phyloP scores from a whole-genome alignment of 345 rosid genomes.

The Eucalyptus lansdowneana region DNA sequence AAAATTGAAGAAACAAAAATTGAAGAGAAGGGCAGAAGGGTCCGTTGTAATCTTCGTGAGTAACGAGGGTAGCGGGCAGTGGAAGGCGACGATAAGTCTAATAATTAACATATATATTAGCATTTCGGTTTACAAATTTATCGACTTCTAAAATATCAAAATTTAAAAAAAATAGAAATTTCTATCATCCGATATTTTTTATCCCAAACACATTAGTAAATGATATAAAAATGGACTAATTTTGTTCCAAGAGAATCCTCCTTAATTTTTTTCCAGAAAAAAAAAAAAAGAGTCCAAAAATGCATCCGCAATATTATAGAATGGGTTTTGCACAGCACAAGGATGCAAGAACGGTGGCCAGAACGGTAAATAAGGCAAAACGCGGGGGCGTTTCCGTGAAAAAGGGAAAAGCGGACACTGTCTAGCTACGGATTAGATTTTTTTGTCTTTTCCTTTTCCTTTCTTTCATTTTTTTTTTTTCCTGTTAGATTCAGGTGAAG shows the following conservation, averaged over 20 bases:
- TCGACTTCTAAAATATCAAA: not conserved
- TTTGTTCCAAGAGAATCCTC: not conserved
- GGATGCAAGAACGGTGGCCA: not conserved
- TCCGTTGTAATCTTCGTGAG: fast-evolving
- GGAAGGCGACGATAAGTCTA: not conserved
- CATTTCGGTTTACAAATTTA: not conserved
- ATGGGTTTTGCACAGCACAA: not conserved
- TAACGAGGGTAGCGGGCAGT: not conserved
- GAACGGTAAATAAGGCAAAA: not conserved
- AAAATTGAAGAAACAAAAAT: not conserved
- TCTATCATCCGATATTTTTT: not conserved
- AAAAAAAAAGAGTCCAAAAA: not conserved
- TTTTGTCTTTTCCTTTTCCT: not conserved
- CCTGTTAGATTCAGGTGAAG: not conserved
- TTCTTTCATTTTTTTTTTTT: not conserved
- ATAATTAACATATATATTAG: not conserved
- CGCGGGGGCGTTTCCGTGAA: not conserved
- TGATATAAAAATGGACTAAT: not conserved
- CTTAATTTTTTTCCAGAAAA: not conserved
- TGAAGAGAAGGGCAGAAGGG: not conserved
- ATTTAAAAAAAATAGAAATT: fast-evolving
- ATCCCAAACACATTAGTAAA: not conserved
- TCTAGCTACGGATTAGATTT: not conserved
- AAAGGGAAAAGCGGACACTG: no score
- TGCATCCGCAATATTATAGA: not conserved